Percentiles rank a stretch among this genome's conserved stretches.
phyloP scores from a whole-genome alignment of 2,329 filamentous ascomycete genomes.

The Beauveria rudraprayagi region DNA sequence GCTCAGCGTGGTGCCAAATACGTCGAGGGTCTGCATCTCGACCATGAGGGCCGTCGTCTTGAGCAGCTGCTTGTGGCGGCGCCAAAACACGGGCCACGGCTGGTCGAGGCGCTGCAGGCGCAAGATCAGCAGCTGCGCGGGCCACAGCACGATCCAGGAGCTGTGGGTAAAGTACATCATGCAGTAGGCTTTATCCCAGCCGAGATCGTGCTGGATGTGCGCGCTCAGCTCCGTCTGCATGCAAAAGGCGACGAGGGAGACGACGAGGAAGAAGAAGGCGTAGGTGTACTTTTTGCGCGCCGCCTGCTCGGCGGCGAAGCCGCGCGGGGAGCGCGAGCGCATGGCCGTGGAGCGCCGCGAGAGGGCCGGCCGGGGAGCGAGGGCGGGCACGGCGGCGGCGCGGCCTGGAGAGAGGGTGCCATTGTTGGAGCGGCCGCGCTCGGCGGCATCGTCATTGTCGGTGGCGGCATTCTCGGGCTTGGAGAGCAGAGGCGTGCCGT shows the following conservation, averaged over 20 bases:
- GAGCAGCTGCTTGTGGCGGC: conserved; percentile 45
- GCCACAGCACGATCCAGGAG: conserved; percentile 88
- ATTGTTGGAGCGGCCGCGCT: conserved; percentile 19
- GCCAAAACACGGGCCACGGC: conserved; percentile 82
- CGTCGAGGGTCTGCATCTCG: conserved; percentile 64
- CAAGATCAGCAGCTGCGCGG: conserved; percentile 69
- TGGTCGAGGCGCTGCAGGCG: conserved; percentile 69
- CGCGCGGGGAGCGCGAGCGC: conserved; percentile 67
- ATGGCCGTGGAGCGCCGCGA: conserved; percentile 51
- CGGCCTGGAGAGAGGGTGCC: conserved; percentile 16
- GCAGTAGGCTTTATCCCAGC: conserved; percentile 98
- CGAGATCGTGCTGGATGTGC: conserved; percentile 84
- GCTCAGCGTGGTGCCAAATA: conserved; percentile 37
- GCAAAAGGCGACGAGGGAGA: conserved; percentile 82
- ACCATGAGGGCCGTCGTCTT: conserved; percentile 69
- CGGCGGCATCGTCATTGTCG: conserved; percentile 16
- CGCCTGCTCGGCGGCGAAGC: conserved; percentile 26
- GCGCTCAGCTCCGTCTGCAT: conserved; percentile 93
- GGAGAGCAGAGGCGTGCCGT: conserved; percentile 33
- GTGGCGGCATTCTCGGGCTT: conserved; percentile 21
- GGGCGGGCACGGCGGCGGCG: conserved; percentile 21
- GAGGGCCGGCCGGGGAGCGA: conserved; percentile 20
- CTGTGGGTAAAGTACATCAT: conserved; percentile 98
- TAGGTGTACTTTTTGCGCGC: conserved; percentile 80
- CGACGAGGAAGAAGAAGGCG: conserved; percentile 71